Conservation (phyloP, 2,329 filamentous ascomycete species). For the Pseudogymnoascus sp. region DNA sequence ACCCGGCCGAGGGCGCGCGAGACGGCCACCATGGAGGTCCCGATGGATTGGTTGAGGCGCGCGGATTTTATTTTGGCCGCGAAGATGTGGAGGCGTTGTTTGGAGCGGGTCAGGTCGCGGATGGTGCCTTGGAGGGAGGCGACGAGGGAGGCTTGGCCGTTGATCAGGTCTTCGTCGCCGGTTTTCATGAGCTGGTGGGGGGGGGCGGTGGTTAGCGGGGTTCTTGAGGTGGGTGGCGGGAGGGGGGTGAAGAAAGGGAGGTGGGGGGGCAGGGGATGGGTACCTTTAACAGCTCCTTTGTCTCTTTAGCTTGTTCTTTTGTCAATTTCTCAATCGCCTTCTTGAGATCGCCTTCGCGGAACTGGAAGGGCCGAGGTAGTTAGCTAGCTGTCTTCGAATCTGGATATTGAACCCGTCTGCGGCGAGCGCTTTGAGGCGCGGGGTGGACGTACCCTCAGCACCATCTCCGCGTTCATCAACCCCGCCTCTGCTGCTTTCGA, state of each 20-base stretch:
- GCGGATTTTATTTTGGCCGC: constrained; percentile 1
- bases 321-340: not conserved
- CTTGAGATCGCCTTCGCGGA: not conserved
- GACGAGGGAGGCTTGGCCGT: constrained; percentile 3
- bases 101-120: not conserved
- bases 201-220: not conserved
- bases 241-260: not conserved
- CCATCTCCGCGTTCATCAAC: constrained; percentile 6
- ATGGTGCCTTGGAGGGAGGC: constrained; percentile 7
- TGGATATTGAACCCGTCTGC: not conserved
- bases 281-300: not conserved
- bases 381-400: not conserved
- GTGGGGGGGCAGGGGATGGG: not conserved
- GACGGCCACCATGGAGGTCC: not conserved
- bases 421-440: not conserved
- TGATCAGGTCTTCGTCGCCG: constrained; percentile 8
- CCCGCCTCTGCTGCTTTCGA: not conserved
- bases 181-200: constrained; percentile 7
- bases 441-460: not conserved
- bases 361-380: not conserved
- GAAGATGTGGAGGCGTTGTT: constrained; percentile 2
- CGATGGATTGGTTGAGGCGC: not conserved
- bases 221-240: too few relatives aligned
- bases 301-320: not conserved
- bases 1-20: not conserved